Evolutionary conservation across 345 rosid genomes (phyloP), one percentile per base, ranked within the genome.

Genomic region (Linum tenue): DNA sequence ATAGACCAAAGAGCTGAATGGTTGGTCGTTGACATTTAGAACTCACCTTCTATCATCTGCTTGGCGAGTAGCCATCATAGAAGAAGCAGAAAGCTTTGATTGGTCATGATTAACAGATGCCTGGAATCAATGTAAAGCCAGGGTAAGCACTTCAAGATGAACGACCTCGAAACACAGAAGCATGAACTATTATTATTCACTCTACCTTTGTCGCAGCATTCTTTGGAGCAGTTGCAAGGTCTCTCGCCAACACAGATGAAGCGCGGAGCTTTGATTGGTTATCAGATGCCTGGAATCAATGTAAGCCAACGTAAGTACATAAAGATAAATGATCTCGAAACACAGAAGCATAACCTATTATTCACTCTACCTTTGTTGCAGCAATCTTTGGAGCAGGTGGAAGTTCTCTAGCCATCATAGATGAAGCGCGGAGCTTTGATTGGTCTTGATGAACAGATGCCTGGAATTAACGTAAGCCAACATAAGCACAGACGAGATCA

Each of bases 41-140:
- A 31, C 64, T 17, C 74, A 92, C 95, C 97, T 87, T 73, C 69
- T 82, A 57, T 78, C 74, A 73, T 76, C 81, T 57, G 79, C 59
- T 22, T 62, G 82, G 48, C 39, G 76, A 67, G 53, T 15, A n/a
- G n/a, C n/a, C n/a, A n/a, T n/a, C n/a, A n/a, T n/a, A 22, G 31
- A 22, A 22, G 75, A 67, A 77, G 84, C 77, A 72, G 66, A 78
- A 62, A 63, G 55, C 72, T 73, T 70, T n/a, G 82, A 68, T 68
- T 60, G 72, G 64, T 62, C 75, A 64, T 50, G 56, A 75, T 22
- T 22, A 22, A 70, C 64, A 66, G 89, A 80, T 62, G 77, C 85
- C 91, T 90, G 66, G 73, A 67, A 37, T 64, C 71, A 10, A 41
- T 10, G 68, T 59, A 3, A 56, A 44, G 50, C 55, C 73, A 61